A percentile compares a stretch with the other conserved stretches of the same genome.
These are phyloP conservation scores for Podila verticillata DNA, from an alignment of 192 early-diverging fungal species.

Conservation along the genomic window DNA sequence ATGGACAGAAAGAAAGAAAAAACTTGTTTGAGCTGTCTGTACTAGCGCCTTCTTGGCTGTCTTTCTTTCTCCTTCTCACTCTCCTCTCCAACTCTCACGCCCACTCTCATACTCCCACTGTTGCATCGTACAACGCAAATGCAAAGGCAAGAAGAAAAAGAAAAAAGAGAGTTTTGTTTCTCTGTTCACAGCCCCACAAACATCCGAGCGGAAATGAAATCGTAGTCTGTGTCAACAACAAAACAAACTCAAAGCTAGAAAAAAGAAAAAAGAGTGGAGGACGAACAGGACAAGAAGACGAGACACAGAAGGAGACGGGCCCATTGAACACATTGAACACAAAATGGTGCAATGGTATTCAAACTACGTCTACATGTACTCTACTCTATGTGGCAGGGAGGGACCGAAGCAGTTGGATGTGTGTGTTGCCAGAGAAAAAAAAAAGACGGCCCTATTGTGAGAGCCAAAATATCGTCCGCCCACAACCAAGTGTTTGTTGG, in stretches of 20 bases:
- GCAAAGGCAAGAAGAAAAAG: background rate
- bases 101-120: too few relatives aligned
- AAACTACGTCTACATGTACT: too few relatives aligned
- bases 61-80: background rate
- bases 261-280: background rate
- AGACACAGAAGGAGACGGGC: background rate
- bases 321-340: too few relatives aligned
- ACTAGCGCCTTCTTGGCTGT: background rate
- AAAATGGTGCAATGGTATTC: too few relatives aligned
- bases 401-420: too few relatives aligned
- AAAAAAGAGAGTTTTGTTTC: background rate
- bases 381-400: too few relatives aligned
- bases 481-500: background rate
- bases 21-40: background rate
- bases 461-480: background rate
- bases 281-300: background rate
- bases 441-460: too few relatives aligned
- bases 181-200: constrained; percentile 7
- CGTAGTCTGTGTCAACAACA: background rate
- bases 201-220: constrained; percentile 19
- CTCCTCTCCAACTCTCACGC: too few relatives aligned
- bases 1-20: too few relatives aligned
- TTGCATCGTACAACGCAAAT: background rate
- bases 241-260: background rate
- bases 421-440: too few relatives aligned